Evolutionary conservation across 352 stramenopile species (phyloP), one percentile per base, ranked within the genome.

Genomic region (Globisporangium yorkense): DNA sequence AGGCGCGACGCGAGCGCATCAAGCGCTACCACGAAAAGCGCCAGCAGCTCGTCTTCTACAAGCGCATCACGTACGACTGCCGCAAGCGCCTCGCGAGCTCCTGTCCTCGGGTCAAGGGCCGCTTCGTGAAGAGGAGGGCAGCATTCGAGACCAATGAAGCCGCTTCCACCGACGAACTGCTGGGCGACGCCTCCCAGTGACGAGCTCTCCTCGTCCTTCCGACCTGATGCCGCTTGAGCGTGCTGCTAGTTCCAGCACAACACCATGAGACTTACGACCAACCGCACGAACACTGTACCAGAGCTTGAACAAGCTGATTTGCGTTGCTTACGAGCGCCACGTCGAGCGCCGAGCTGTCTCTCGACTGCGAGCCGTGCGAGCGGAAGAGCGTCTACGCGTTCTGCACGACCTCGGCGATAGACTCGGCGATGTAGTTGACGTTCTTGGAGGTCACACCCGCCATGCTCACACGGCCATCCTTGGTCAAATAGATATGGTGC

Each of bases 401-500:
- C 70, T 90, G 80, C 48, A 87, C 80, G 51, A 98, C 94, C 65
- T 98, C 95, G 67, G 95, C 82, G 61, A 99, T 98, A 54, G 88
- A 85, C 67, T 97, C 63, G 33, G 96, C 96, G 63, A 99, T 80
- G 74, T 99, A 98, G 54, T 98, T 79, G 45, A 99, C 89, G 81
- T 99, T 99, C 66, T 96, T 97, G 55, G 87, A 91, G 61, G 89
- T 99, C 13, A 99, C 82, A 61, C 97, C 96, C 57, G 96, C 96
- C 90, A 98, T 98, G 67, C 89, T 98, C 68, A 99, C 97, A 67
- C 97, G 93, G 40, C 97, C 97, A 77, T 99, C 94, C 67, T 95
- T 96, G 50, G 97, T 99, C 66, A 99, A 85, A 80, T 98, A 99
- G 70, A 99, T 98, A 72, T 98, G 94, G 72, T 98, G 96, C 68